These are phyloP conservation scores for Chaetoceros muelleri DNA, from an alignment of 108 stramenopile genomes.

Conservation along the genomic window DNA sequence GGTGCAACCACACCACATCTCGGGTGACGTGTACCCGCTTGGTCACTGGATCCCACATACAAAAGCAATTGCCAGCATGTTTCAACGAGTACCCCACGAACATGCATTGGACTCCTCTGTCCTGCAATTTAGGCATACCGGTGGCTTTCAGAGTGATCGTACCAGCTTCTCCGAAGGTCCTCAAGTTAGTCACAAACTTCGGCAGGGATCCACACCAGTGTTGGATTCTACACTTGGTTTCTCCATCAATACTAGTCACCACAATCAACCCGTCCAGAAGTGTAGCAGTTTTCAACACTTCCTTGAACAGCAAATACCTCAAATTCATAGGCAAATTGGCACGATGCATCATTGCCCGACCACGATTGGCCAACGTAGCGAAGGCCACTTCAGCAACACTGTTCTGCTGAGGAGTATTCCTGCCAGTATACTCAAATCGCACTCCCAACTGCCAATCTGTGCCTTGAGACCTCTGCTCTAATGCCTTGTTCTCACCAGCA, in stretches of 20 bases:
- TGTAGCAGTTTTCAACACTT: conserved; percentile 10
- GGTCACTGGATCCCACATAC: conserved; percentile 19
- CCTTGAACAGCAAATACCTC: not conserved
- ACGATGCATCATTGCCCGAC: conserved; percentile 2
- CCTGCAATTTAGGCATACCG: conserved; percentile 10
- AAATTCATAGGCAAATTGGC: conserved; percentile 5
- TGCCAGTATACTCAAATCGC: conserved; percentile 12
- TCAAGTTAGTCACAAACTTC: not conserved
- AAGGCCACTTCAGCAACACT: conserved; percentile 17
- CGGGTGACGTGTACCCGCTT: conserved; percentile 9
- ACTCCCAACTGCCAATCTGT: conserved; percentile 13
- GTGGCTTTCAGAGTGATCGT: conserved; percentile 3
- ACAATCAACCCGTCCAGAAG: conserved; percentile 8
- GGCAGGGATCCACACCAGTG: conserved; percentile 2
- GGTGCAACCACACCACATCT: conserved; percentile 27
- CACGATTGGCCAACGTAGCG: not conserved
- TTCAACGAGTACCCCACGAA: conserved; percentile 20
- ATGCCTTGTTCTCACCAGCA: conserved; percentile 11
- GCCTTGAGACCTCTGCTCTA: conserved; percentile 1
- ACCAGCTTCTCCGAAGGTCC: conserved; percentile 17
- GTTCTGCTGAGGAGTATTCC: conserved; percentile 25
- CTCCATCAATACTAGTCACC: conserved; percentile 7
- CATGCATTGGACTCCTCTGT: conserved; percentile 9
- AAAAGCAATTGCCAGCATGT: conserved; percentile 7
- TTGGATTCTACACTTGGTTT: conserved; percentile 4